A percentile compares a stretch with the other conserved stretches of the same genome.
Evolutionary conservation across 2,329 filamentous ascomycete genomes (phyloP).

Genomic region (Ophiocordyceps polyrhachis-furcata): DNA sequence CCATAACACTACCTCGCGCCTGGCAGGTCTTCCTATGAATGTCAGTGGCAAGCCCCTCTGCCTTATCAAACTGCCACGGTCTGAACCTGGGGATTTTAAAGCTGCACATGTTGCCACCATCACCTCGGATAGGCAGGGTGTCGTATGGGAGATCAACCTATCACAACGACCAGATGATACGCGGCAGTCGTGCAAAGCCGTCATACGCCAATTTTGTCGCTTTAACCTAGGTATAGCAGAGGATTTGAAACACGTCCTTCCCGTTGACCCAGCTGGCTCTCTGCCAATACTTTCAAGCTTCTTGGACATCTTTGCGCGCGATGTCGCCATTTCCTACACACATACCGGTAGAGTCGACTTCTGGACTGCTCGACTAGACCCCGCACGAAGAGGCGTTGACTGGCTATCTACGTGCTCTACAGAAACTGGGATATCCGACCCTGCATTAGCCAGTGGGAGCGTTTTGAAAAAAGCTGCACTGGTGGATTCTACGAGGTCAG

Average conservation of each 20-base stretch:
- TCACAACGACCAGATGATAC: conserved; percentile 24
- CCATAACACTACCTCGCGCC: conserved; percentile 32
- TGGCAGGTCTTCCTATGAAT: conserved; percentile 32
- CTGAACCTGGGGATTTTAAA: conserved; percentile 34
- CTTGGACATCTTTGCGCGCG: conserved; percentile 68
- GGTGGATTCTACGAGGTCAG: conserved; percentile 53
- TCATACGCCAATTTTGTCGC: conserved; percentile 45
- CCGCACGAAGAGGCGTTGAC: conserved; percentile 40
- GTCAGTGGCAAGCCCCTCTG: conserved; percentile 58
- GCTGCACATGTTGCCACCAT: conserved; percentile 63
- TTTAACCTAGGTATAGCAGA: conserved; percentile 47
- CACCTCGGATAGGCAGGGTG: conserved; percentile 56
- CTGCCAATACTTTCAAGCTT: conserved; percentile 54
- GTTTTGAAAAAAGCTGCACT: conserved; percentile 75
- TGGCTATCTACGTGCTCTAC: conserved; percentile 72
- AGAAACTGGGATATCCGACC: conserved; percentile 55
- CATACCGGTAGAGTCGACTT: conserved; percentile 56
- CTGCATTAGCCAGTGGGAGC: conserved; percentile 66
- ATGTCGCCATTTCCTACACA: conserved; percentile 75
- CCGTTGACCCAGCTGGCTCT: conserved; percentile 72
- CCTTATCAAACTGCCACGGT: conserved; percentile 52
- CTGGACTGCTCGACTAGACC: conserved; percentile 64
- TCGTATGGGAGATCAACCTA: conserved; percentile 62
- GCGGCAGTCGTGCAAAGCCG: conserved; percentile 7
- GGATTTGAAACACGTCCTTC: conserved; percentile 49